Evolutionary conservation across 768 basidiomycete species (phyloP).

Genomic region (Cystofilobasidium bisporidii): DNA sequence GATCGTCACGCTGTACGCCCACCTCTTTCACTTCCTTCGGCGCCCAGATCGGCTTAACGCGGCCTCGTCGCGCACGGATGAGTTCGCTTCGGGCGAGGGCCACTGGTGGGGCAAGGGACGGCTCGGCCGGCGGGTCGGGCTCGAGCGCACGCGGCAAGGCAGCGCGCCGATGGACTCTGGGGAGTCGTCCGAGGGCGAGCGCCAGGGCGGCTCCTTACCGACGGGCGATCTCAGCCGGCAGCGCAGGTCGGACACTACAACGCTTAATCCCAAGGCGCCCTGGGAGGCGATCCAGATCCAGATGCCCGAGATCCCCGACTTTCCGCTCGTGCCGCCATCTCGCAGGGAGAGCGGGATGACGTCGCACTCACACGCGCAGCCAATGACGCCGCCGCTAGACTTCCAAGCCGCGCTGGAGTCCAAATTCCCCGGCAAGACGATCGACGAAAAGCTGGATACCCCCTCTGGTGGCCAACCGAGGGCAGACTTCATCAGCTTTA

Average conservation of each 20-base stretch:
- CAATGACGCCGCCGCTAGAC: neutral
- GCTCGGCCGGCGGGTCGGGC: constrained; percentile 8
- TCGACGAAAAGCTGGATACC: neutral
- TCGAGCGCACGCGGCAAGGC: neutral
- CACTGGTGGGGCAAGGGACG: constrained; percentile 10
- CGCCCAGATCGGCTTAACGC: constrained; percentile 12
- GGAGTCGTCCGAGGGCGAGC: too few relatives aligned
- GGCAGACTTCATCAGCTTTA: neutral
- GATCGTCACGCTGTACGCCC: constrained; percentile 20
- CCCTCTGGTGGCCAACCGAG: too few relatives aligned
- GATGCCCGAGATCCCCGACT: constrained; percentile 8
- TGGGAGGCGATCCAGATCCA: constrained; percentile 19
- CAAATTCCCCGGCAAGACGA: neutral
- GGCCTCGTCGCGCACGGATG: neutral
- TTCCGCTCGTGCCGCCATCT: neutral
- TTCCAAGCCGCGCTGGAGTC: neutral
- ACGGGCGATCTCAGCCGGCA: neutral
- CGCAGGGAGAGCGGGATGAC: neutral
- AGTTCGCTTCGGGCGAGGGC: neutral
- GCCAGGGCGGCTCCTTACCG: too few relatives aligned
- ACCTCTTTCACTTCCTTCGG: constrained; percentile 22
- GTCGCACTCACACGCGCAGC: neutral
- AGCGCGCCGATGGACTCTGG: neutral
- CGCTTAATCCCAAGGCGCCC: constrained; percentile 10
- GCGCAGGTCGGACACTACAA: neutral